A percentile compares a stretch with the other conserved stretches of the same genome.
phyloP scores from a whole-genome alignment of 2,329 filamentous ascomycete genomes.

The Metarhizium humberi region DNA sequence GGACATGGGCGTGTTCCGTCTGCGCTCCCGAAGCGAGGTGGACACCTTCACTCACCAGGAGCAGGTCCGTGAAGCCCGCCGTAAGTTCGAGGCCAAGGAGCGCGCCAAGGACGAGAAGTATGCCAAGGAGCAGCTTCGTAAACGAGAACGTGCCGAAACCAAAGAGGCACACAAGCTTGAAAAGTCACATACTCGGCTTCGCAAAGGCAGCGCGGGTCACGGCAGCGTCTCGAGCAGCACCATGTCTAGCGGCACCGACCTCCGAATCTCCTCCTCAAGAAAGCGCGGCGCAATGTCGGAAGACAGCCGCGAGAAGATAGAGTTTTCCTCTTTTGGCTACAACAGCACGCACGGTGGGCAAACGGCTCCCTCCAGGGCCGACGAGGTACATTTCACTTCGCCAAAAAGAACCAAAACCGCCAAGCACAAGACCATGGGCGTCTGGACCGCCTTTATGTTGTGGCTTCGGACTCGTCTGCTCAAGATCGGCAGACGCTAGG shows the following conservation, averaged over 20 bases:
- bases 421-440: constrained; percentile 51
- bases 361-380: constrained; percentile 21
- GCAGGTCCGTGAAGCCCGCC: constrained; percentile 50
- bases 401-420: constrained; percentile 33
- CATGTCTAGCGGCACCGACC: constrained; percentile 20
- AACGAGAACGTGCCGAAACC: constrained; percentile 47
- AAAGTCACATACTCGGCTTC: constrained; percentile 31
- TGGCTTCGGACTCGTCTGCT: constrained; percentile 50
- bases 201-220: constrained; percentile 24
- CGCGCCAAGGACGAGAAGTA: constrained; percentile 53
- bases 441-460: constrained; percentile 54
- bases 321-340: constrained; percentile 24
- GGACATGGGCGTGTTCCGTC: constrained; percentile 46
- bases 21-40: constrained; percentile 51
- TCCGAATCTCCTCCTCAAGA: constrained; percentile 13
- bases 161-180: constrained; percentile 46
- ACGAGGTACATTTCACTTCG: constrained; percentile 34
- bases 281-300: constrained; percentile 17
- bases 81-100: constrained; percentile 55
- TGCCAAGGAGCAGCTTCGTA: constrained; percentile 47
- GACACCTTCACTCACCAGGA: constrained; percentile 45
- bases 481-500: constrained; percentile 31
- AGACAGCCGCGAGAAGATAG: constrained; percentile 32
- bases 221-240: constrained; percentile 24
- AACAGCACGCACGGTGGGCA: constrained; percentile 27